Evolutionary conservation across 2,329 filamentous ascomycete species (phyloP), one percentile per base, ranked within the genome.

Genomic region (Exophiala oligosperma): DNA sequence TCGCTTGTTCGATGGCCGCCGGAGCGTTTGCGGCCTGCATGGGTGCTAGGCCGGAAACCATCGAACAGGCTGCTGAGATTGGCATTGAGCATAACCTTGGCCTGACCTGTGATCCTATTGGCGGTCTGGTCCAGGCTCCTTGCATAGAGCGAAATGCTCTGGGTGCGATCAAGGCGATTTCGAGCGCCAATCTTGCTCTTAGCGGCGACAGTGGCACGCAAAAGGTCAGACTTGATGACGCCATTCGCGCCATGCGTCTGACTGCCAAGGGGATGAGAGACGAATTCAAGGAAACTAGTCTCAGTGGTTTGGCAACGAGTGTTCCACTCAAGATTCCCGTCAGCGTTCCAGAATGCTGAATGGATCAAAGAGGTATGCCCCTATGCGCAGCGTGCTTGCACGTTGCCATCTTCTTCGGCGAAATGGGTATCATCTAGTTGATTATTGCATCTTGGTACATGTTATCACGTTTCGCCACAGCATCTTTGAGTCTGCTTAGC

Each of bases 261-360:
- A 64, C 62, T 44, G 62, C 62, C 17, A 57, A 60, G 41, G 62
- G 62, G 7, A 64, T 63, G 60, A 57, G 54, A 52, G 56, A 63
- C 24, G 62, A 62, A 44, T 64, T 64, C 47, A 64, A 64, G 49
- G 62, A 64, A 55, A 63, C 62, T 9, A 64, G 62, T 57, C 57
- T 64, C 17, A 64, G 60, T 40, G 60, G 62, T 38, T 40, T 63
- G 52, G 62, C 62, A 4, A 63, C 60, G 17, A 63, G 60, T 49
- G 62, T 64, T 17, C 57, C 60, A 26, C 35, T 62, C 26, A 59
- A 60, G n/a, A 64, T 64, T 23, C 62, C 62, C 9, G 60, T 64
- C 55, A 64, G 62, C 54, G 62, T 64, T 3, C 62, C 60, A 32
- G 62, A 64, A 49, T 64, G 62, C 50, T 64, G 46, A 59, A 6